phyloP scores from a whole-genome alignment of 768 basidiomycete genomes.

The Rhizopogon vesiculosus region DNA sequence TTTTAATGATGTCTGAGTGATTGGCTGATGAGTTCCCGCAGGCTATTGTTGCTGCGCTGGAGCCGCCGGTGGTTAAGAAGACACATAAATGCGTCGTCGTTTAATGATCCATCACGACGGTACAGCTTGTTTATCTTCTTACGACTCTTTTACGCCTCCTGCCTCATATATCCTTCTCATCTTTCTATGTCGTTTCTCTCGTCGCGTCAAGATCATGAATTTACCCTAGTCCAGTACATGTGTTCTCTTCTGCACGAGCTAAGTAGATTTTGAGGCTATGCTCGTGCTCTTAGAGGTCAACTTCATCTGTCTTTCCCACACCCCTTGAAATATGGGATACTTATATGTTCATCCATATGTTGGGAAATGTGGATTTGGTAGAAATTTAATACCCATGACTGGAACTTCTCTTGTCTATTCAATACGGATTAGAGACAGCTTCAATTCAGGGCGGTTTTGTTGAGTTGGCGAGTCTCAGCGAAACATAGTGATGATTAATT shows the following conservation, averaged over 20 bases:
- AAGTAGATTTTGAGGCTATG: conserved; percentile 20
- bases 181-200: conserved; percentile 15
- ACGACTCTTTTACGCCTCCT: conserved; percentile 30
- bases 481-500: neutral
- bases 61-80: conserved; percentile 91
- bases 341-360: conserved; percentile 24
- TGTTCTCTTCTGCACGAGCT: conserved; percentile 16
- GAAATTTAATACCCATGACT: conserved; percentile 31
- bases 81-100: conserved; percentile 79
- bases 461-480: neutral
- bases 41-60: conserved; percentile 98
- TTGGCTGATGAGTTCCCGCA: conserved; percentile 25
- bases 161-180: conserved; percentile 33
- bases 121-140: conserved; percentile 27
- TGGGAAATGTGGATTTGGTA: conserved; percentile 26
- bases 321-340: conserved; percentile 14
- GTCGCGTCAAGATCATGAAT: conserved; percentile 18
- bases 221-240: conserved; percentile 15
- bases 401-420: conserved; percentile 9
- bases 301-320: neutral
- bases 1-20: conserved; percentile 4
- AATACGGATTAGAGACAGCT: neutral
- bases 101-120: conserved; percentile 39
- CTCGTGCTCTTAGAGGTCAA: conserved; percentile 11
- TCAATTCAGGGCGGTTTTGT: neutral